Percentiles rank a stretch among this genome's conserved stretches.
phyloP scores from a whole-genome alignment of 148 eudicot genomes.

The Bassia scoparia region DNA sequence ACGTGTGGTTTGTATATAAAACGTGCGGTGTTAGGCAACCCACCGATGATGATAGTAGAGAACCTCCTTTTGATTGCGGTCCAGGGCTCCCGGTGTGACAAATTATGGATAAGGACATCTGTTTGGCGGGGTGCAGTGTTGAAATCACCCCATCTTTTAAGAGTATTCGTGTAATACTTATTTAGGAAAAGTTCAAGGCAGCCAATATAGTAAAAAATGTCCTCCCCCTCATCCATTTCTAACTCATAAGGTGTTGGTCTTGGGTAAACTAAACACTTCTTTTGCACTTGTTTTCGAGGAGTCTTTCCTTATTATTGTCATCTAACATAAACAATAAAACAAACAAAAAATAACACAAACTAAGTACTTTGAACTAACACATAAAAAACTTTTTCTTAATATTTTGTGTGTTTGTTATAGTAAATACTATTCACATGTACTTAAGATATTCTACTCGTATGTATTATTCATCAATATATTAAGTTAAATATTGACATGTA shows the following conservation, averaged over 20 bases:
- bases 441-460: too few species aligned
- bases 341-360: slow-evolving; percentile 10
- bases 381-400: too few species aligned
- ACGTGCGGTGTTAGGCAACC: not conserved
- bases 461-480: too few species aligned
- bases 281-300: not conserved
- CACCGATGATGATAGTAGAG: not conserved
- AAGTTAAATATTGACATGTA: too few species aligned
- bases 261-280: not conserved
- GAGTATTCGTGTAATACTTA: not conserved
- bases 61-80: not conserved
- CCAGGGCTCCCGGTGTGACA: not conserved
- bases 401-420: too few species aligned
- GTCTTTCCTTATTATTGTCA: not conserved
- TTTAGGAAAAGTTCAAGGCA: not conserved
- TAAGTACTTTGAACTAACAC: too few species aligned
- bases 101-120: not conserved
- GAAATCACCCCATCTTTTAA: not conserved
- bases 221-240: not conserved
- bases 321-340: not conserved
- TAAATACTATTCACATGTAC: too few species aligned
- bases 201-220: not conserved
- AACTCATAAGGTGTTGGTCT: not conserved
- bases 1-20: not conserved
- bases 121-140: not conserved